Conservation (phyloP, 495 filamentous ascomycete species). For the Staphylotrichum tortipilum region DNA sequence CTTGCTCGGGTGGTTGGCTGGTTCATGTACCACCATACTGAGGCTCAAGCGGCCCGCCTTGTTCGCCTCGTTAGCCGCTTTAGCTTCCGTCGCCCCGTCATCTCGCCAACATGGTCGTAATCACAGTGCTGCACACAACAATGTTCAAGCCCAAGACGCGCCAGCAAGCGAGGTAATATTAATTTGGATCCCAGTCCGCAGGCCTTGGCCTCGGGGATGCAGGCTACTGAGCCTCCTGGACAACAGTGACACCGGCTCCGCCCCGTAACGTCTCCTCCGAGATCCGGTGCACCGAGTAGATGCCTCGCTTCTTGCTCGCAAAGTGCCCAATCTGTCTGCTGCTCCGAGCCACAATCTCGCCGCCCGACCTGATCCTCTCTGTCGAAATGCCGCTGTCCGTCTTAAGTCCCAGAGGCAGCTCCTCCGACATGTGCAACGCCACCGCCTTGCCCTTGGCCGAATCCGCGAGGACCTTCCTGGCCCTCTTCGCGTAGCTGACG, state of each 20-base stretch:
- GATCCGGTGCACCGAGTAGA: slow-evolving; percentile 72
- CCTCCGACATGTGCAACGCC: slow-evolving; percentile 10
- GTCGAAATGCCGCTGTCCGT: slow-evolving; percentile 40
- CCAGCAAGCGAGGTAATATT: too few relatives aligned
- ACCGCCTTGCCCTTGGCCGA: slow-evolving; percentile 10
- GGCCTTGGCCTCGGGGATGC: not conserved
- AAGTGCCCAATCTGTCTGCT: slow-evolving; percentile 62
- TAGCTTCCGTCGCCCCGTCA: not conserved
- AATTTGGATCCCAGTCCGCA: not conserved
- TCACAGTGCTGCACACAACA: not conserved
- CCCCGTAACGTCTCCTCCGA: slow-evolving; percentile 31
- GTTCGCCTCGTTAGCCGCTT: not conserved
- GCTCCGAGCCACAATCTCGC: slow-evolving; percentile 55
- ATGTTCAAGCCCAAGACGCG: not conserved
- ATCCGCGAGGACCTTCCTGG: slow-evolving; percentile 25
- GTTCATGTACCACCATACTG: too few relatives aligned
- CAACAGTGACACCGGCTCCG: slow-evolving; percentile 5
- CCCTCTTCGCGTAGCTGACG: slow-evolving; percentile 51
- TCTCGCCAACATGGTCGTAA: not conserved
- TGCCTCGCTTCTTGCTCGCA: slow-evolving; percentile 60
- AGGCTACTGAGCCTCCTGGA: slow-evolving; percentile 14
- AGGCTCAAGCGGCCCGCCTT: not conserved
- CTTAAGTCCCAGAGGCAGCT: slow-evolving; percentile 65
- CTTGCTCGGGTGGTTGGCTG: too few relatives aligned
- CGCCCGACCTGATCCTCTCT: slow-evolving; percentile 51